Percentiles rank a stretch among this genome's conserved stretches.
These are phyloP conservation scores for Hemileccinum rubropunctum DNA, from an alignment of 768 basidiomycete species.

Conservation along the genomic window DNA sequence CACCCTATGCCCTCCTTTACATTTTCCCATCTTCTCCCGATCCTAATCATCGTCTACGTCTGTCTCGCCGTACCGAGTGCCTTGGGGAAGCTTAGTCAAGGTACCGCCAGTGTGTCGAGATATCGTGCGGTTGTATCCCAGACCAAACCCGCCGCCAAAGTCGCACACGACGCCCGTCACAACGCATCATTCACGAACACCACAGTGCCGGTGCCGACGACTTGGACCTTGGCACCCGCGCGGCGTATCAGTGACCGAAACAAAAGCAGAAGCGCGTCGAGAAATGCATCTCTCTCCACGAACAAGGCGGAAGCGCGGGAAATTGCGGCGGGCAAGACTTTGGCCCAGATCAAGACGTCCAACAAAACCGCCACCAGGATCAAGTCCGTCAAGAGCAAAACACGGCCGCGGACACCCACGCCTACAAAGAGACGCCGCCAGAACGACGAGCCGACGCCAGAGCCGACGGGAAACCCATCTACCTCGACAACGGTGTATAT, in stretches of 20 bases:
- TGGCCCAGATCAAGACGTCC: no score
- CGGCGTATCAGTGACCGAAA: neutral
- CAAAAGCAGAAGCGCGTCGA: neutral
- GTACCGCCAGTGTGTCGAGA: conserved; percentile 1
- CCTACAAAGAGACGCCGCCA: conserved; percentile 20
- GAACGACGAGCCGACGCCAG: conserved; percentile 36
- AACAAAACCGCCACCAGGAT: no score
- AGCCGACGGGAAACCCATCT: conserved; percentile 36
- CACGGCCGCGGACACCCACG: conserved; percentile 6
- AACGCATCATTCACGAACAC: conserved; percentile 6
- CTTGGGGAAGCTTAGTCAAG: conserved; percentile 1
- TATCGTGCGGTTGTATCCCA: neutral
- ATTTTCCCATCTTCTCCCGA: conserved; percentile 9
- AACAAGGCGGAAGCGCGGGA: neutral
- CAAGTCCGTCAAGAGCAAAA: neutral
- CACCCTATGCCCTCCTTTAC: conserved; percentile 9
- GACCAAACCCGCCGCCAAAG: conserved; percentile 1
- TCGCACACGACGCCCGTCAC: neutral
- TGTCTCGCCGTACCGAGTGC: conserved; percentile 3
- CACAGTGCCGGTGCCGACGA: no score
- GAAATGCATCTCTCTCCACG: neutral
- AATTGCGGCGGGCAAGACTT: no score
- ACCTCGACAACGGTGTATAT: conserved; percentile 37
- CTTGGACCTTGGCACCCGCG: neutral
- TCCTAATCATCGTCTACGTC: conserved; percentile 13